phyloP scores from a whole-genome alignment of 78 protist species.

The Dictyostelium firmibasis region DNA sequence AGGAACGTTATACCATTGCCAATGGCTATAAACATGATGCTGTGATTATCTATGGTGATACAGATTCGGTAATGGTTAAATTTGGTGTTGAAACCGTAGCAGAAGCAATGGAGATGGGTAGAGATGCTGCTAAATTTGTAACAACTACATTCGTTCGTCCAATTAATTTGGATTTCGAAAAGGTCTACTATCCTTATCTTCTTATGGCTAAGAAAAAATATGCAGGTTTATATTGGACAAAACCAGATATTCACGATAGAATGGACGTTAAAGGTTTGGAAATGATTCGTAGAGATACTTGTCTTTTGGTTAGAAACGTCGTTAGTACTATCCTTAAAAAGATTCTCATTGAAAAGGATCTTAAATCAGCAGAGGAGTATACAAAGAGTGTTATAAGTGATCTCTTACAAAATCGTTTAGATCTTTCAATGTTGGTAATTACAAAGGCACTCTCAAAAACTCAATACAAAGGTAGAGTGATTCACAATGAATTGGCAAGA shows the following conservation, averaged over 20 bases:
- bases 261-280: constrained; percentile 99
- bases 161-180: constrained; percentile 98
- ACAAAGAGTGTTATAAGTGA: constrained; percentile 92
- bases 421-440: constrained; percentile 98
- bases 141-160: constrained; percentile 94
- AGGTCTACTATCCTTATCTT: constrained; percentile 98
- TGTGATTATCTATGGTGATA: constrained; percentile 98
- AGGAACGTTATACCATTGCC: constrained; percentile 83
- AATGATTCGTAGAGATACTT: constrained; percentile 98
- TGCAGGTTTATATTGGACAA: constrained; percentile 99
- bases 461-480: constrained; percentile 84
- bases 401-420: constrained; percentile 95
- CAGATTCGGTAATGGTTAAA: constrained; percentile 99
- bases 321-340: constrained; percentile 84
- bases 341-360: constrained; percentile 92
- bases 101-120: constrained; percentile 94
- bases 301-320: constrained; percentile 93
- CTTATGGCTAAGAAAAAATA: constrained; percentile 99
- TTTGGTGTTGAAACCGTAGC: constrained; percentile 89
- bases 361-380: constrained; percentile 86
- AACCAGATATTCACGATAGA: constrained; percentile 92
- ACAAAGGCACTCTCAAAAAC: constrained; percentile 93
- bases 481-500: constrained; percentile 98
- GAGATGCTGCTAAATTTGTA: constrained; percentile 94
- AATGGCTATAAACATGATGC: constrained; percentile 95